Evolutionary conservation across 352 stramenopile species (phyloP).

Genomic region (Nothophytophthora sp.): DNA sequence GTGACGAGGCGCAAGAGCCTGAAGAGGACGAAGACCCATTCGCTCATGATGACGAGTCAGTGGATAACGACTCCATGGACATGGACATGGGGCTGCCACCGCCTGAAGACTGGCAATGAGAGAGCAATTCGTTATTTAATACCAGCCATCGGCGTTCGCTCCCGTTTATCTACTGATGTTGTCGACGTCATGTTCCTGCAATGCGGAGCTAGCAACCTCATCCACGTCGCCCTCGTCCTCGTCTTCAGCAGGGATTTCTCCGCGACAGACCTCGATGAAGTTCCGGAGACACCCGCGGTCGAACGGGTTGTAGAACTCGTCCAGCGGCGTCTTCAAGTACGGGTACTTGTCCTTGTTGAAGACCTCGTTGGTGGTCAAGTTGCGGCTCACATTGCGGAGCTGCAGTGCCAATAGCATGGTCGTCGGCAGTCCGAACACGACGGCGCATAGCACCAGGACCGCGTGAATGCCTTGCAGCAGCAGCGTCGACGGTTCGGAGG

Average conservation of each 20-base stretch:
- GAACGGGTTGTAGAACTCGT: slow-evolving; percentile 83
- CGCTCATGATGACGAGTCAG: slow-evolving; percentile 28
- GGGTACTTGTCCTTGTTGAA: slow-evolving; percentile 91
- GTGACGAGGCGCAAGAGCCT: slow-evolving; percentile 16
- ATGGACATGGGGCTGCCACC: slow-evolving; percentile 27
- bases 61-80: slow-evolving; percentile 44
- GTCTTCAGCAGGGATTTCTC: slow-evolving; percentile 13
- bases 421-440: slow-evolving; percentile 75
- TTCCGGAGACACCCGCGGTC: slow-evolving; percentile 62
- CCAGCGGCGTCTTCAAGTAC: slow-evolving; percentile 78
- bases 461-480: slow-evolving; percentile 59
- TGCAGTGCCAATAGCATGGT: slow-evolving; percentile 60
- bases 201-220: slow-evolving; percentile 10
- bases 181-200: slow-evolving; percentile 20
- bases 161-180: slow-evolving; percentile 6
- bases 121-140: neutral
- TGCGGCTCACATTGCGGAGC: slow-evolving; percentile 68
- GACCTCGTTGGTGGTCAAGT: slow-evolving; percentile 86
- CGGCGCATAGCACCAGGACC: slow-evolving; percentile 49
- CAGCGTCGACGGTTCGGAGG: slow-evolving; percentile 33
- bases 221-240: slow-evolving; percentile 12
- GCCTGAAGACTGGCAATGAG: slow-evolving; percentile 17
- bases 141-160: too few relatives aligned
- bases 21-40: slow-evolving; percentile 31
- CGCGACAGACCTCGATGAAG: slow-evolving; percentile 54